phyloP scores from a whole-genome alignment of 148 eudicot genomes.

The Rhododendron williamsianum region DNA sequence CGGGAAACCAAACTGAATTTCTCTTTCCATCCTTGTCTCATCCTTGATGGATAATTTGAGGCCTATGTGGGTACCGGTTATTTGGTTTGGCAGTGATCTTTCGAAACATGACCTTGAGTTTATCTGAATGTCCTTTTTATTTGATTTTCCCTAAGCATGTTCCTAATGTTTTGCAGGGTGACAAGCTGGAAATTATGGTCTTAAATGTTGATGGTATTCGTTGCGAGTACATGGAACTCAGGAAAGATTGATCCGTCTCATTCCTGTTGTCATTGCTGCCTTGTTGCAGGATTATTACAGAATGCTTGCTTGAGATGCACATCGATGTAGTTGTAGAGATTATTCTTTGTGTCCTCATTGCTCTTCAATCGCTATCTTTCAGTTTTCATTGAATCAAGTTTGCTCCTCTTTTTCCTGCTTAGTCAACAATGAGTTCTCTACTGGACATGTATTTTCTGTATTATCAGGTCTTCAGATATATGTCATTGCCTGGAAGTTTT shows the following conservation, averaged over 20 bases:
- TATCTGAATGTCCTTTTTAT: not conserved
- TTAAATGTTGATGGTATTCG: slow-evolving; percentile 63
- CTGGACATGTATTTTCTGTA: not conserved
- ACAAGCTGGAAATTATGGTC: slow-evolving; percentile 76
- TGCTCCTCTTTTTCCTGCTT: not conserved
- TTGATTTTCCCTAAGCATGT: not conserved
- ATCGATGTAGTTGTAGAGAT: not conserved
- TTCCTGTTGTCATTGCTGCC: not conserved
- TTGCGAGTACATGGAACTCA: slow-evolving; percentile 70
- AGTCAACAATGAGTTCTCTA: not conserved
- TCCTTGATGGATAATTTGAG: not conserved
- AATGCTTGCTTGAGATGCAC: not conserved
- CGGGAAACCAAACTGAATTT: not conserved
- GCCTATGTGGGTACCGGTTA: not conserved
- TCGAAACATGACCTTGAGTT: not conserved
- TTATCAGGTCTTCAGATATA: not conserved
- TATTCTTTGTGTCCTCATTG: not conserved
- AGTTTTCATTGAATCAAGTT: not conserved
- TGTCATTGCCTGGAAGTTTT: not conserved
- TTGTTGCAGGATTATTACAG: not conserved
- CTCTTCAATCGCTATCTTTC: not conserved
- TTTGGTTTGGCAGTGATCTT: not conserved
- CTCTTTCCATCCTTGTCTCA: not conserved
- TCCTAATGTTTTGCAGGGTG: slow-evolving; percentile 54
- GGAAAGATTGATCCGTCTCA: slow-evolving; percentile 44